These are phyloP conservation scores for Dicorynia guianensis DNA, from an alignment of 306 rosid genomes.

Conservation along the genomic window DNA sequence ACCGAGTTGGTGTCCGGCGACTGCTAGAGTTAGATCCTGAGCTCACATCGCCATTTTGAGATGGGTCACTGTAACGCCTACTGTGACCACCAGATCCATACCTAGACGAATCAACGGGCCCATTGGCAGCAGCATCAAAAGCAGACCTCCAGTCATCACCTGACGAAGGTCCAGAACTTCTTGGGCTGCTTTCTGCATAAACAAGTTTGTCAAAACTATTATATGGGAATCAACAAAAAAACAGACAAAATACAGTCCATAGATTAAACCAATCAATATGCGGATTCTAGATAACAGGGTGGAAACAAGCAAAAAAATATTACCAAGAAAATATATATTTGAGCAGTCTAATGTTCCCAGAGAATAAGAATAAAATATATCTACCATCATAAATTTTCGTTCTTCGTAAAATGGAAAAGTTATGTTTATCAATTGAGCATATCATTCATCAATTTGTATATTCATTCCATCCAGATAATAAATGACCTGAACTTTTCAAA, in stretches of 20 bases:
- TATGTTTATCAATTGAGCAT: not conserved
- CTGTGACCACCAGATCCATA: slow-evolving; percentile 62
- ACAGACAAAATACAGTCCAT: not conserved
- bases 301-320: not conserved
- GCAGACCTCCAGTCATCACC: slow-evolving; percentile 70
- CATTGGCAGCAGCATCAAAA: slow-evolving; percentile 67
- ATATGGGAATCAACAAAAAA: slow-evolving; percentile 14
- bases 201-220: slow-evolving; percentile 9
- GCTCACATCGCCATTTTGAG: slow-evolving; percentile 57
- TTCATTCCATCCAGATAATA: not conserved
- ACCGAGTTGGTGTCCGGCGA: slow-evolving; percentile 59
- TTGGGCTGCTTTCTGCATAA: slow-evolving; percentile 57
- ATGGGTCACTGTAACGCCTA: slow-evolving; percentile 62
- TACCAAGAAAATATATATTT: slow-evolving; percentile 1
- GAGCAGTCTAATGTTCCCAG: slow-evolving; percentile 7
- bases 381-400: not conserved
- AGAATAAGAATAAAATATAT: slow-evolving; percentile 16
- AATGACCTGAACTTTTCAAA: slow-evolving; percentile 10
- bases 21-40: slow-evolving; percentile 56
- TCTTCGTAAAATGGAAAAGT: slow-evolving; percentile 11
- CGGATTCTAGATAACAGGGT: not conserved
- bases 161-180: slow-evolving; percentile 45
- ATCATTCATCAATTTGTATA: not conserved
- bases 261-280: slow-evolving; percentile 29
- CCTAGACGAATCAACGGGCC: slow-evolving; percentile 51